A percentile compares a stretch with the other conserved stretches of the same genome.
These are phyloP conservation scores for Monosporascus sp. DNA, from an alignment of 2,329 filamentous ascomycete genomes.

Conservation along the genomic window DNA sequence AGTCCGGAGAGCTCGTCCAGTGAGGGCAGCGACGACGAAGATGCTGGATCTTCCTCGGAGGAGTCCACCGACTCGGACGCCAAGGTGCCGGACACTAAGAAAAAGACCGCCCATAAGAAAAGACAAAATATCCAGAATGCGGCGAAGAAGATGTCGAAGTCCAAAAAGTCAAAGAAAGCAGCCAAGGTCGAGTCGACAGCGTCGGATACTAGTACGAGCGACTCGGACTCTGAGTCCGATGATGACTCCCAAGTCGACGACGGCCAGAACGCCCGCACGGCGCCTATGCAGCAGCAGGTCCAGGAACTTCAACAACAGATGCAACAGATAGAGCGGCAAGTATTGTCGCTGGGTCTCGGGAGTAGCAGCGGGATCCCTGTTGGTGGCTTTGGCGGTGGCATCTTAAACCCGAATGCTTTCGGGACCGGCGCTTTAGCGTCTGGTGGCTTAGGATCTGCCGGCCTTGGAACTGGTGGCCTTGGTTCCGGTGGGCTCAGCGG, in stretches of 20 bases:
- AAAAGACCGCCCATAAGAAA: background rate
- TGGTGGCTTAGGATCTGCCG: background rate
- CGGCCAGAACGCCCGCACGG: constrained; percentile 7
- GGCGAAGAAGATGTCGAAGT: constrained; percentile 11
- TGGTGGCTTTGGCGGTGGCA: background rate
- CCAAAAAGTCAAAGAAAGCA: constrained; percentile 14
- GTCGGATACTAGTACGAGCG: constrained; percentile 7
- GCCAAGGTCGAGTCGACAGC: background rate
- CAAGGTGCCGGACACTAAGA: background rate
- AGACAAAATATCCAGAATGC: constrained; percentile 1
- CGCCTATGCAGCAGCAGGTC: constrained; percentile 13
- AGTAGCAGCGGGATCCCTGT: background rate
- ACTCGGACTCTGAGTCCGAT: constrained; percentile 21
- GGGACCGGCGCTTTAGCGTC: background rate
- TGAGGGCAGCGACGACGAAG: constrained; percentile 7
- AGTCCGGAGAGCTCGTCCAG: constrained; percentile 2
- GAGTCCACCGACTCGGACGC: constrained; percentile 3
- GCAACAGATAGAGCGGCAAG: constrained; percentile 12
- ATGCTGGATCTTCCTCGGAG: constrained; percentile 11
- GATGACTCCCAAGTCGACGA: constrained; percentile 13
- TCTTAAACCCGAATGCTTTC: constrained; percentile 1
- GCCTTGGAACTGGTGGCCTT: constrained; percentile 1
- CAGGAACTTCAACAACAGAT: constrained; percentile 22
- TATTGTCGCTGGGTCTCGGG: constrained; percentile 4
- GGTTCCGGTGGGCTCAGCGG: background rate